Evolutionary conservation across 2,329 filamentous ascomycete genomes (phyloP).

Genomic region (Seiridium unicorne): DNA sequence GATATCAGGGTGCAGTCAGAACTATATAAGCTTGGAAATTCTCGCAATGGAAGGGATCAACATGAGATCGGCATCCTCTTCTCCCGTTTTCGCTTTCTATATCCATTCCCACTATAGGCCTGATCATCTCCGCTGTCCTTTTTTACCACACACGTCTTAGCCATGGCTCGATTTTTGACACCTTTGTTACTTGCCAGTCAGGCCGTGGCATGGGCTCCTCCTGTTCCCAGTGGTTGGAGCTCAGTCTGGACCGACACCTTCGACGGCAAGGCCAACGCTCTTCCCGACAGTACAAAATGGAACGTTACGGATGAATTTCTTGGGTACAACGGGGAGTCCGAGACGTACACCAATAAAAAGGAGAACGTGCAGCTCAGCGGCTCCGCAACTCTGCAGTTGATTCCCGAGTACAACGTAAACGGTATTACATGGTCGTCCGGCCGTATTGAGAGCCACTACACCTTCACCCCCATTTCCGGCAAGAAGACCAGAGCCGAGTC

Average conservation of each 20-base stretch:
- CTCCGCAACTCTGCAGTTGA: conserved; percentile 9
- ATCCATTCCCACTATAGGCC: not conserved
- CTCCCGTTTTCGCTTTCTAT: not conserved
- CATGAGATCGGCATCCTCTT: not conserved
- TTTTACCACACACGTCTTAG: not conserved
- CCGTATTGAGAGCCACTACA: conserved; percentile 49
- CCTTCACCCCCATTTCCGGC: conserved; percentile 44
- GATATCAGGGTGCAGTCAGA: not conserved
- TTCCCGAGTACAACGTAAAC: conserved; percentile 24
- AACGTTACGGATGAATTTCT: conserved; percentile 1
- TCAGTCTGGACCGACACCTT: not conserved
- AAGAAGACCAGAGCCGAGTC: conserved; percentile 46
- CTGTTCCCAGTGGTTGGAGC: not conserved
- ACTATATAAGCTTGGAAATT: not conserved
- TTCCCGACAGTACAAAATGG: not conserved
- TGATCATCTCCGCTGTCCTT: not conserved
- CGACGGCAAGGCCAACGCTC: not conserved
- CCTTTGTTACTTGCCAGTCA: not conserved
- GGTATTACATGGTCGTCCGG: conserved; percentile 51
- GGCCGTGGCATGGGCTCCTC: conserved; percentile 4
- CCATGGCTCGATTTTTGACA: not conserved
- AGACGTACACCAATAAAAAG: conserved; percentile 5
- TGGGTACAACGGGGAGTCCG: conserved; percentile 7
- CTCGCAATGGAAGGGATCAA: not conserved
- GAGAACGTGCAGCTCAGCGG: conserved; percentile 11